Percentiles rank a stretch among this genome's conserved stretches.
These are phyloP conservation scores for Podospora bellae-mahoneyi DNA, from an alignment of 495 filamentous ascomycete species.

Conservation along the genomic window DNA sequence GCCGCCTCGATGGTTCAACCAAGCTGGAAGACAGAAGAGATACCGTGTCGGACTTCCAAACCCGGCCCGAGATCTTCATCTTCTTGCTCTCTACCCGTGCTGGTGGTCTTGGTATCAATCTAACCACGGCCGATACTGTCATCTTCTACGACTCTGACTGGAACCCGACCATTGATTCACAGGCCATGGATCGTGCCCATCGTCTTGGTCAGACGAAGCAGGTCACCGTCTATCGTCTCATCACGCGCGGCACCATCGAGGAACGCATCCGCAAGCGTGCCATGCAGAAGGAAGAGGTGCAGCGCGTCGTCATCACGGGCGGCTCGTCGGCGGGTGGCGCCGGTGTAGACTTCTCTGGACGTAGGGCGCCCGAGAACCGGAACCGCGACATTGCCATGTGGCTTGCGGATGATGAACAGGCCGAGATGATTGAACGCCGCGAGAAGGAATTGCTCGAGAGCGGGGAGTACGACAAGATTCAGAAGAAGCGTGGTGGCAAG, in stretches of 20 bases:
- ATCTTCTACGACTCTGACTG: conserved; percentile 99
- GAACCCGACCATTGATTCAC: conserved; percentile 98
- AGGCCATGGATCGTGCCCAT: conserved; percentile 98
- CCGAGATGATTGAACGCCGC: conserved; percentile 82
- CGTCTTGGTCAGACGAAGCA: conserved; percentile 94
- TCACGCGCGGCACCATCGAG: conserved; percentile 95
- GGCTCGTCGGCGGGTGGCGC: conserved; percentile 57
- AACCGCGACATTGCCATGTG: conserved; percentile 96
- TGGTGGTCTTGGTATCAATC: conserved; percentile 95
- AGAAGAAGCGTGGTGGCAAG: conserved; percentile 60
- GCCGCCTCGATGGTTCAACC: conserved; percentile 93
- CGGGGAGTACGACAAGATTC: conserved; percentile 59
- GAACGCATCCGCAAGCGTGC: conserved; percentile 97
- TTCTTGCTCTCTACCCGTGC: conserved; percentile 95
- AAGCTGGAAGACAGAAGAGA: conserved; percentile 96
- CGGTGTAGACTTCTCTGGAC: conserved; percentile 85
- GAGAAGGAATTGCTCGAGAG: conserved; percentile 74
- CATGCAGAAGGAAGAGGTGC: conserved; percentile 97
- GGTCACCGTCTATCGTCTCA: conserved; percentile 95
- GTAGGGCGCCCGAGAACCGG: conserved; percentile 75
- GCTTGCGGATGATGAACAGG: conserved; percentile 94
- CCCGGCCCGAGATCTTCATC: conserved; percentile 86
- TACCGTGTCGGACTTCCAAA: conserved; percentile 96
- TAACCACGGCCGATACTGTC: conserved; percentile 88
- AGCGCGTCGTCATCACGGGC: conserved; percentile 95